These are phyloP conservation scores for Pythium graminicola DNA, from an alignment of 352 stramenopile species.

Conservation along the genomic window DNA sequence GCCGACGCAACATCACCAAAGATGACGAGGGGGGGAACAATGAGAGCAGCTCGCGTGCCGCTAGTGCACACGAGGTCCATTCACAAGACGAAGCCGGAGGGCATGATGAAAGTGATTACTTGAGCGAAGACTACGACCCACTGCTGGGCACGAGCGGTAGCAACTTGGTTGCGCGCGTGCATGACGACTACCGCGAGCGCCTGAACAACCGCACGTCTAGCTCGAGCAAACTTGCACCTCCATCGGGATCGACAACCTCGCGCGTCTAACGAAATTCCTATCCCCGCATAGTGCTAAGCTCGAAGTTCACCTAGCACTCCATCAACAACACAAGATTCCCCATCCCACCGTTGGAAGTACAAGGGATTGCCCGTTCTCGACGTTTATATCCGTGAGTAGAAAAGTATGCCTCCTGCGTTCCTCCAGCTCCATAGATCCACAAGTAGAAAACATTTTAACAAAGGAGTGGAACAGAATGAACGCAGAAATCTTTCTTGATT, in stretches of 20 bases:
- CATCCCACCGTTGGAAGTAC: neutral
- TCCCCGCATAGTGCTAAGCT: no score
- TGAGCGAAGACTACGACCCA: slow-evolving; percentile 47
- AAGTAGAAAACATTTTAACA: neutral
- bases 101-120: slow-evolving; percentile 22
- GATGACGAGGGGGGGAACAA: slow-evolving; percentile 30
- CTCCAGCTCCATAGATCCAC: slow-evolving; percentile 1
- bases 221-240: slow-evolving; percentile 15
- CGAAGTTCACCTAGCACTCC: neutral
- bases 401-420: neutral
- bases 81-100: slow-evolving; percentile 36
- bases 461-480: neutral
- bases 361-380: slow-evolving; percentile 1
- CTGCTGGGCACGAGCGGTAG: slow-evolving; percentile 39
- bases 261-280: slow-evolving; percentile 16
- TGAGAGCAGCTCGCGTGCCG: slow-evolving; percentile 17
- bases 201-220: slow-evolving; percentile 43
- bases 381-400: slow-evolving; percentile 2
- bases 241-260: slow-evolving; percentile 9
- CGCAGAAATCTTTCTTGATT: neutral
- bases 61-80: slow-evolving; percentile 3
- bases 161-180: slow-evolving; percentile 64
- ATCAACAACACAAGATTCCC: slow-evolving; percentile 8
- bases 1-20: slow-evolving; percentile 30
- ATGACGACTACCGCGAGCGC: slow-evolving; percentile 70